A percentile compares a stretch with the other conserved stretches of the same genome.
Conservation (phyloP, 345 rosid genomes). For the Dimocarpus longan region DNA sequence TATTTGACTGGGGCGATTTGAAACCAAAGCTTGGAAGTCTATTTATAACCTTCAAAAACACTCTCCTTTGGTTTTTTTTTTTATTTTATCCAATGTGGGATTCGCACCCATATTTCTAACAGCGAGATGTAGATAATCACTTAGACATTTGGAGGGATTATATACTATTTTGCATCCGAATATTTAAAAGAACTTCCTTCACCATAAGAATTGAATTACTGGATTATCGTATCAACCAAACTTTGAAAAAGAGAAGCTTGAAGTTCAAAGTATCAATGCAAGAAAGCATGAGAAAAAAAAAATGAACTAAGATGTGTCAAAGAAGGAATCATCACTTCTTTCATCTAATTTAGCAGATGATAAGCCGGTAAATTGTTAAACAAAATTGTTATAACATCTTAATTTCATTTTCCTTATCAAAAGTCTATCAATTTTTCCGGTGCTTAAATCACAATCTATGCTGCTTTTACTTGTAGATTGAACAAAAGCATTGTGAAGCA, state of each 20-base stretch:
- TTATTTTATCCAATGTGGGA: too few relatives aligned
- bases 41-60: too few relatives aligned
- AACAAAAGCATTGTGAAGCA: slow-evolving; percentile 25
- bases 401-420: neutral
- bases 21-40: too few relatives aligned
- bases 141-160: slow-evolving; percentile 51
- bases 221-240: slow-evolving; percentile 65
- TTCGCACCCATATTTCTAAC: too few relatives aligned
- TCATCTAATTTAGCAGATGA: slow-evolving; percentile 42
- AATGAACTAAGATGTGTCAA: slow-evolving; percentile 49
- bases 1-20: too few relatives aligned
- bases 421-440: neutral
- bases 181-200: slow-evolving; percentile 32
- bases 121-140: slow-evolving; percentile 54
- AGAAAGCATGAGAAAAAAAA: slow-evolving; percentile 37
- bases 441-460: neutral
- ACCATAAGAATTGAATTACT: slow-evolving; percentile 52
- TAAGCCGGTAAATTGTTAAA: slow-evolving; percentile 30
- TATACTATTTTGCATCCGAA: slow-evolving; percentile 46
- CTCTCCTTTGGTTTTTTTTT: too few relatives aligned
- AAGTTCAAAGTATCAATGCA: slow-evolving; percentile 31
- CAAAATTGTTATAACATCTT: neutral
- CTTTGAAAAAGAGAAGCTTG: slow-evolving; percentile 49
- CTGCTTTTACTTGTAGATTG: slow-evolving; percentile 35
- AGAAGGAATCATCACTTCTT: slow-evolving; percentile 45